Evolutionary conservation across 164 flowering plant genomes (phyloP), one percentile per base, ranked within the genome.

Genomic region (Vitis amurensis): DNA sequence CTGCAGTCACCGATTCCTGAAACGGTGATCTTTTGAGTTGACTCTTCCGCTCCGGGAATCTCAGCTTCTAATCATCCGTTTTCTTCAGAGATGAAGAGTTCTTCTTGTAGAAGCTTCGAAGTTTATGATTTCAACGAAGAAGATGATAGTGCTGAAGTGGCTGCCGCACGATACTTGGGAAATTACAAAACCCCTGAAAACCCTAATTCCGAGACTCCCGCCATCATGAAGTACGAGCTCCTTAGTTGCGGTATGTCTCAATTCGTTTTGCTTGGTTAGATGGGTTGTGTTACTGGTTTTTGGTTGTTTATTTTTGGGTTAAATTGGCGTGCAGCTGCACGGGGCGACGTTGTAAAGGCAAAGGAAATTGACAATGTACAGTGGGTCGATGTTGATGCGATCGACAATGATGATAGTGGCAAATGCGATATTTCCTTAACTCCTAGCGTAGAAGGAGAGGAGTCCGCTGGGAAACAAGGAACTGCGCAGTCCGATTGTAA

Each of bases 111-210:
- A 52, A 65, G 69, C 5, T 55, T 66, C 12, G 76, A 71, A 0
- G 82, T 73, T 2, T 81, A 76, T 55, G 82, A 81, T 55, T 81
- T 79, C 82, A 74, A 67, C 8, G 80, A 76, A 61, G 84, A 81
- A 44, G 82, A 81, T 65, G 82, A 74, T 74, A 52, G 67, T 17
- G 47, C 76, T 1, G 84, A 77, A 14, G 1, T 50, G n/a, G 64
- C 53, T 4, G 51, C 78, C 58, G 62, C 63, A 0, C 68, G 64
- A 50, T 61, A 44, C 12, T 9, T 58, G 30, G 56, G 8, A 15
- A 81, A 81, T 55, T 66, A 71, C 49, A 68, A 59, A 30, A 78
- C 66, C 80, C 79, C 78, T 67, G 65, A 55, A 30, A 78, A 69
- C 80, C 79, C 78, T 70, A 75, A 50, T 30, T 4, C 8, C 49